These are phyloP conservation scores for Pythium rhizo-oryzae DNA, from an alignment of 352 stramenopile species.

Conservation along the genomic window DNA sequence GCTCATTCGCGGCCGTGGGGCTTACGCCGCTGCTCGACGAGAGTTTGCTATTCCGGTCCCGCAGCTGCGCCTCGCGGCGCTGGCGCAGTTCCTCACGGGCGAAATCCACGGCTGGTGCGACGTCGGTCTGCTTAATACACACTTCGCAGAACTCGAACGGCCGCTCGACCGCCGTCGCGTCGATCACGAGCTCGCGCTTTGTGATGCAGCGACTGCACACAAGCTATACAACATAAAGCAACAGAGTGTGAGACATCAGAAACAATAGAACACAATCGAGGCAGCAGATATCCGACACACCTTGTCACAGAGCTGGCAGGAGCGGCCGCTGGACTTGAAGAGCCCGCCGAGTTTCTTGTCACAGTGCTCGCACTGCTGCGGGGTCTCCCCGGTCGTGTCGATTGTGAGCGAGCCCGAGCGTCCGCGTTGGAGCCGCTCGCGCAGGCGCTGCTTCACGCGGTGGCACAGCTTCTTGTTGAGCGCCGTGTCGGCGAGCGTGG, in stretches of 20 bases:
- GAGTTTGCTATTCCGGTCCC: not conserved
- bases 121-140: slow-evolving; percentile 8
- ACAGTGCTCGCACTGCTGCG: slow-evolving; percentile 14
- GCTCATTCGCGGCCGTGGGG: not conserved
- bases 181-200: slow-evolving; percentile 17
- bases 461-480: slow-evolving; percentile 54
- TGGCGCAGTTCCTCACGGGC: slow-evolving; percentile 13
- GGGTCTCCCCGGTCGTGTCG: not conserved
- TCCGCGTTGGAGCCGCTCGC: not conserved
- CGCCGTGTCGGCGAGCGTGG: slow-evolving; percentile 33
- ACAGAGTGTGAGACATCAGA: not conserved
- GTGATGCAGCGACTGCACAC: slow-evolving; percentile 9
- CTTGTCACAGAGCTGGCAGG: slow-evolving; percentile 26
- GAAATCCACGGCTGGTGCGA: not conserved
- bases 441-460: slow-evolving; percentile 30
- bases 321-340: slow-evolving; percentile 7
- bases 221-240: not conserved
- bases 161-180: not conserved
- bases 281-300: not conserved
- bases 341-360: slow-evolving; percentile 7
- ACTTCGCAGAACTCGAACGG: slow-evolving; percentile 21
- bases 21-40: not conserved
- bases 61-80: not conserved
- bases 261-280: too few relatives aligned
- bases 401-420: not conserved